phyloP scores from a whole-genome alignment of 2,329 filamentous ascomycete genomes.

The Talaromyces funiculosus region DNA sequence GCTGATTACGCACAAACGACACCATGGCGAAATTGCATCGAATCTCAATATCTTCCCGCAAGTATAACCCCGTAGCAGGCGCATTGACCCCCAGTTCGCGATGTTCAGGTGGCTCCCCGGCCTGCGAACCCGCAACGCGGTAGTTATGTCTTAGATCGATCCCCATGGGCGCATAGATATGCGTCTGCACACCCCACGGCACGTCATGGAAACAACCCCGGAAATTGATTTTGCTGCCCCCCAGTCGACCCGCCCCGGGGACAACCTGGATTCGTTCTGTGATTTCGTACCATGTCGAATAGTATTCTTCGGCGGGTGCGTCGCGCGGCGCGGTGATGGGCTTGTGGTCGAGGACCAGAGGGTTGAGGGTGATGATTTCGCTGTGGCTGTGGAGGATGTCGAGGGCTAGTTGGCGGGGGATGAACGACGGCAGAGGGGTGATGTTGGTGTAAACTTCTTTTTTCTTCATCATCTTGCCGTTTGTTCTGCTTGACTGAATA shows the following conservation, averaged over 20 bases:
- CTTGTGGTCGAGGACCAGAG: conserved; percentile 67
- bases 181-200: conserved; percentile 69
- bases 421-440: conserved; percentile 63
- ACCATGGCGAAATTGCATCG: conserved; percentile 70
- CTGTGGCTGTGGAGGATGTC: conserved; percentile 68
- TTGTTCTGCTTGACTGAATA: neutral
- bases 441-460: conserved; percentile 68
- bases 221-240: conserved; percentile 64
- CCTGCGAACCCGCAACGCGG: conserved; percentile 64
- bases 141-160: conserved; percentile 73
- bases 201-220: conserved; percentile 74
- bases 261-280: conserved; percentile 71
- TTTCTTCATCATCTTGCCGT: conserved; percentile 55
- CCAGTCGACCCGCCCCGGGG: conserved; percentile 52
- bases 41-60: conserved; percentile 78
- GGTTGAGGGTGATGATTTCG: conserved; percentile 82
- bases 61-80: conserved; percentile 64
- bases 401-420: conserved; percentile 63
- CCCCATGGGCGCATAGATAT: conserved; percentile 75
- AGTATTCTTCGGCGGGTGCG: conserved; percentile 62
- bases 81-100: conserved; percentile 63
- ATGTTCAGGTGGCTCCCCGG: conserved; percentile 63
- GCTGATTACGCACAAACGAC: conserved; percentile 71
- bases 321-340: conserved; percentile 61
- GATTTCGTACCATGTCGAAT: conserved; percentile 68